A percentile compares a stretch with the other conserved stretches of the same genome.
phyloP scores from a whole-genome alignment of 768 basidiomycete species.

The Kondoa subrosea region DNA sequence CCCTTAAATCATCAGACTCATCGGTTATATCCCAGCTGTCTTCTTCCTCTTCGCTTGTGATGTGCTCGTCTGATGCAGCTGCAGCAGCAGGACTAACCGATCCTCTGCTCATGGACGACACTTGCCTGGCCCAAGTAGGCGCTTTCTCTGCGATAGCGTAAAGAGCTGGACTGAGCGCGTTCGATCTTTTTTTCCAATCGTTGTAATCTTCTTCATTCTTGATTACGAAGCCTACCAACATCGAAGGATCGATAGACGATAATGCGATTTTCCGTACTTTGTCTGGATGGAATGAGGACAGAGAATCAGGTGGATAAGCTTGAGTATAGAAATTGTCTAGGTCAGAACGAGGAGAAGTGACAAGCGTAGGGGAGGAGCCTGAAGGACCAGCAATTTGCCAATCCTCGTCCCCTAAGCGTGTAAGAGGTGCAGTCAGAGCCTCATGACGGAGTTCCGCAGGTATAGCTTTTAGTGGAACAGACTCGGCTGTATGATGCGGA shows the following conservation, averaged over 20 bases:
- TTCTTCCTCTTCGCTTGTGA: background rate
- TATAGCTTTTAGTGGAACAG: conserved; percentile 2
- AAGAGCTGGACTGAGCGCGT: conserved; percentile 40
- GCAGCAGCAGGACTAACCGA: background rate
- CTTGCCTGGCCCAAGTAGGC: background rate
- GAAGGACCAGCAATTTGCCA: background rate
- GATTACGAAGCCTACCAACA: conserved; percentile 85
- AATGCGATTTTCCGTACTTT: conserved; percentile 86
- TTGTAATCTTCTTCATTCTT: conserved; percentile 68
- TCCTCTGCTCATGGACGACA: background rate
- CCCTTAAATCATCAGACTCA: background rate
- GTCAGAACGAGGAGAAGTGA: conserved; percentile 33
- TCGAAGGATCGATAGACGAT: conserved; percentile 79
- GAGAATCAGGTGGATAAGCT: conserved; percentile 54
- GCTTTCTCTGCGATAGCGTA: conserved; percentile 27
- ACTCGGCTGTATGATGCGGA: conserved; percentile 36
- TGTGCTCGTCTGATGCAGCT: background rate
- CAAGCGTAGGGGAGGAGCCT: conserved; percentile 14
- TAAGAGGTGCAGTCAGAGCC: background rate
- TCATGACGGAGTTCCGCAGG: background rate
- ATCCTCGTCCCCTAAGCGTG: background rate
- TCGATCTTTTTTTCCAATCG: conserved; percentile 56
- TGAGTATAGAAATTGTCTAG: conserved; percentile 40
- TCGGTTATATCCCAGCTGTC: conserved; percentile 3
- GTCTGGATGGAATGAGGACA: conserved; percentile 92